Conservation (phyloP, 192 early-diverging fungal species). For the Umbelopsis isabellina region DNA sequence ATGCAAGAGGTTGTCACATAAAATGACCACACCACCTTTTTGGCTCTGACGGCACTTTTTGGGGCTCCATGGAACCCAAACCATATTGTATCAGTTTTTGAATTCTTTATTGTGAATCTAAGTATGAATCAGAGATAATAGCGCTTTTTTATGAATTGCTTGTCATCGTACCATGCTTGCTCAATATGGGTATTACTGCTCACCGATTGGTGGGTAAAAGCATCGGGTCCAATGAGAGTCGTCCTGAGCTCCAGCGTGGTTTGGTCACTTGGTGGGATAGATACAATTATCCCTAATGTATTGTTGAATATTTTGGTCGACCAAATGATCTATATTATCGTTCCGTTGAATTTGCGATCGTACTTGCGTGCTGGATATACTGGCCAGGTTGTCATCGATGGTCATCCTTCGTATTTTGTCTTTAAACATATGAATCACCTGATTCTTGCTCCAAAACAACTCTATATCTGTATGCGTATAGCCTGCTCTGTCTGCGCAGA, state of each 20-base stretch:
- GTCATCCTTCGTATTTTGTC: slow-evolving; percentile 17
- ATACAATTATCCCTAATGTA: slow-evolving; percentile 9
- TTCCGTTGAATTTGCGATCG: slow-evolving; percentile 2
- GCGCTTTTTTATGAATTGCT: too few relatives aligned
- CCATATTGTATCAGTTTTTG: too few relatives aligned
- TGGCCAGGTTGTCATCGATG: background rate
- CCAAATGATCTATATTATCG: background rate
- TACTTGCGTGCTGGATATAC: slow-evolving; percentile 30
- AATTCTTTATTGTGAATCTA: too few relatives aligned
- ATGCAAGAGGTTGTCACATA: slow-evolving; percentile 14
- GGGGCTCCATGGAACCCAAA: too few relatives aligned
- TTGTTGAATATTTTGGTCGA: slow-evolving; percentile 6
- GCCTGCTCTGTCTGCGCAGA: slow-evolving; percentile 52
- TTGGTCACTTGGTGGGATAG: background rate
- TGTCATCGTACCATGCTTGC: too few relatives aligned
- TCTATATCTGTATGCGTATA: slow-evolving; percentile 24
- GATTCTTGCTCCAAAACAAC: slow-evolving; percentile 24
- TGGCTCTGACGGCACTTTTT: too few relatives aligned
- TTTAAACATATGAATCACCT: background rate
- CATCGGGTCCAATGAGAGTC: slow-evolving; percentile 4
- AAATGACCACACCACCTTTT: too few relatives aligned
- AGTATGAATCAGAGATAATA: too few relatives aligned
- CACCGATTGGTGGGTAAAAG: too few relatives aligned
- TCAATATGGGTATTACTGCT: too few relatives aligned
- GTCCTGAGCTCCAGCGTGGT: background rate